phyloP scores from a whole-genome alignment of 176 grass and related monocot species.

The Eleusine indica region DNA sequence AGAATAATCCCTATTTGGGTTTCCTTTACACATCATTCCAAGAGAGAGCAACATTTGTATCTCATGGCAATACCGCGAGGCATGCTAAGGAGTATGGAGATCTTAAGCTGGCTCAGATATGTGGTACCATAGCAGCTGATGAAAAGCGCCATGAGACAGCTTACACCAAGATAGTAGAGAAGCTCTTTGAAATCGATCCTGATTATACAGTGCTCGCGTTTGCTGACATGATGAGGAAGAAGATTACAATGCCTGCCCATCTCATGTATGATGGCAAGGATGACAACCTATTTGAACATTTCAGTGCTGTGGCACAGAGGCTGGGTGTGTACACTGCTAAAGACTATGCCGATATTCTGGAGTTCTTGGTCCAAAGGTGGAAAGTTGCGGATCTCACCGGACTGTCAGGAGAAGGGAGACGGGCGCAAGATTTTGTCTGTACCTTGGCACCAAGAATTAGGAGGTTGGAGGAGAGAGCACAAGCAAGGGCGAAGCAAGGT shows the following conservation, averaged over 20 bases:
- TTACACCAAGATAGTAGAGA: constrained; percentile 77
- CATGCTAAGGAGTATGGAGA: constrained; percentile 71
- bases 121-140: constrained; percentile 73
- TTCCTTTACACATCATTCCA: constrained; percentile 86
- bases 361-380: constrained; percentile 74
- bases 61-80: constrained; percentile 73
- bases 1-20: constrained; percentile 69
- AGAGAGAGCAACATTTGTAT: constrained; percentile 85
- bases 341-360: constrained; percentile 74
- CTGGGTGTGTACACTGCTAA: constrained; percentile 65
- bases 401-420: constrained; percentile 59
- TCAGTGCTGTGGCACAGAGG: constrained; percentile 54
- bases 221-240: constrained; percentile 78
- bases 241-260: constrained; percentile 76
- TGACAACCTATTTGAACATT: constrained; percentile 61
- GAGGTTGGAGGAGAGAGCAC: constrained; percentile 63
- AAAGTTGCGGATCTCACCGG: constrained; percentile 53
- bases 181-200: constrained; percentile 74
- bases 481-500: constrained; percentile 54
- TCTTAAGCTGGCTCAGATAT: constrained; percentile 75
- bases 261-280: constrained; percentile 72
- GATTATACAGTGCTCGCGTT: constrained; percentile 66
- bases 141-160: constrained; percentile 84
- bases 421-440: constrained; percentile 64
- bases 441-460: constrained; percentile 64